These are phyloP conservation scores for Xerocomellus amylosporus DNA, from an alignment of 768 basidiomycete genomes.

Conservation along the genomic window DNA sequence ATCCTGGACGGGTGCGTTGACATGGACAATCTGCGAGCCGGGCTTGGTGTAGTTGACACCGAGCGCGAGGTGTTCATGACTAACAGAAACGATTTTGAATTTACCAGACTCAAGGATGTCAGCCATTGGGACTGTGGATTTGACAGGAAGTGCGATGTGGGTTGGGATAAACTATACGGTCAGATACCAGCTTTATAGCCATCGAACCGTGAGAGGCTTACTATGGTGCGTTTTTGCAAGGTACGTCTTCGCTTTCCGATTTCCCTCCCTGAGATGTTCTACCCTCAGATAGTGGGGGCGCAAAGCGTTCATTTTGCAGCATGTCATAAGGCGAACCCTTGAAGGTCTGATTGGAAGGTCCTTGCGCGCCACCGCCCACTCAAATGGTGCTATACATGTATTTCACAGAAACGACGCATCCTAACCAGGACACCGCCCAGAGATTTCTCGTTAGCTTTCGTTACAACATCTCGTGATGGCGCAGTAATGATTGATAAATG, in stretches of 20 bases:
- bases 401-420: background rate
- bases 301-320: too few species aligned
- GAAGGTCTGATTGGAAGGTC: too few species aligned
- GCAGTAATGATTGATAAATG: too few species aligned
- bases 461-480: too few species aligned
- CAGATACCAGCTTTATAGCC: background rate
- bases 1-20: accelerated
- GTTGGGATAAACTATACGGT: background rate
- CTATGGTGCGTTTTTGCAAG: too few species aligned
- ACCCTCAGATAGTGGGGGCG: too few species aligned
- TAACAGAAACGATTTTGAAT: background rate
- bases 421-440: background rate
- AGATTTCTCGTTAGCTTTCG: background rate
- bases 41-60: background rate
- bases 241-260: too few species aligned
- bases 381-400: too few species aligned
- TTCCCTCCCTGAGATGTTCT: too few species aligned
- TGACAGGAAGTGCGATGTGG: background rate
- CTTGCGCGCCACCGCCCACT: too few species aligned
- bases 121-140: background rate
- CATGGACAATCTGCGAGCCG: background rate
- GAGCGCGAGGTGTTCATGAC: background rate
- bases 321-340: too few species aligned
- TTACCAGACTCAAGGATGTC: background rate
- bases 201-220: background rate